Evolutionary conservation across 495 filamentous ascomycete genomes (phyloP).

Genomic region (Haplographium delicatum): DNA sequence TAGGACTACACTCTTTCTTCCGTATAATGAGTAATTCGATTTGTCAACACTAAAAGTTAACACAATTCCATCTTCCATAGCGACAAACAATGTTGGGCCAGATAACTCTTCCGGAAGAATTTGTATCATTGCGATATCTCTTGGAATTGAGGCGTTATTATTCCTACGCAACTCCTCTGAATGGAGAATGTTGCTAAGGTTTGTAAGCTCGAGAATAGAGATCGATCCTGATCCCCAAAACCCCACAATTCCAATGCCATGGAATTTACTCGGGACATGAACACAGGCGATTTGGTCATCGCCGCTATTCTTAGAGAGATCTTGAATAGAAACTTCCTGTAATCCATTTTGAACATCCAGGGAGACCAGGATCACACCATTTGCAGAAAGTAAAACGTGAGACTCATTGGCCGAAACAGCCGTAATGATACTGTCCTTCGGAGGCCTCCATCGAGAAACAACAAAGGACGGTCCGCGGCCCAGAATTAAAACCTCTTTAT

Average conservation of each 20-base stretch:
- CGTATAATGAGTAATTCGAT: conserved; percentile 51
- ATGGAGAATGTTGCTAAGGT: conserved; percentile 57
- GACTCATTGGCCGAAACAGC: conserved; percentile 68
- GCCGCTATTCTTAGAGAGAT: conserved; percentile 52
- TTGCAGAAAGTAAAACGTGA: conserved; percentile 64
- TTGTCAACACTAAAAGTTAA: conserved; percentile 74
- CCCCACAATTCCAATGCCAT: conserved; percentile 63
- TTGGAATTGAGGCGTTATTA: conserved; percentile 64
- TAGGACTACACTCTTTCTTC: conserved; percentile 75
- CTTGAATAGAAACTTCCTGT: conserved; percentile 48
- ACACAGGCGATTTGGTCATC: conserved; percentile 85
- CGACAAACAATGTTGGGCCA: conserved; percentile 74
- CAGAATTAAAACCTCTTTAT: conserved; percentile 52
- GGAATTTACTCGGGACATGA: conserved; percentile 51
- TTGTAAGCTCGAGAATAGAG: conserved; percentile 59
- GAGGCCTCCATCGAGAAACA: conserved; percentile 62
- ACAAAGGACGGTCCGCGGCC: conserved; percentile 24
- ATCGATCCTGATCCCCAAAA: conserved; percentile 78
- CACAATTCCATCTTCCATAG: conserved; percentile 93
- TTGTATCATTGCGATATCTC: conserved; percentile 73
- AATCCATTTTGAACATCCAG: conserved; percentile 59
- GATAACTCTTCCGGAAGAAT: conserved; percentile 49
- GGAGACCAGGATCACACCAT: conserved; percentile 61
- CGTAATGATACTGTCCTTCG: conserved; percentile 57
- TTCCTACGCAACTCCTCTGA: conserved; percentile 51